Evolutionary conservation across 345 rosid genomes (phyloP).

Genomic region (Populus euphratica): DNA sequence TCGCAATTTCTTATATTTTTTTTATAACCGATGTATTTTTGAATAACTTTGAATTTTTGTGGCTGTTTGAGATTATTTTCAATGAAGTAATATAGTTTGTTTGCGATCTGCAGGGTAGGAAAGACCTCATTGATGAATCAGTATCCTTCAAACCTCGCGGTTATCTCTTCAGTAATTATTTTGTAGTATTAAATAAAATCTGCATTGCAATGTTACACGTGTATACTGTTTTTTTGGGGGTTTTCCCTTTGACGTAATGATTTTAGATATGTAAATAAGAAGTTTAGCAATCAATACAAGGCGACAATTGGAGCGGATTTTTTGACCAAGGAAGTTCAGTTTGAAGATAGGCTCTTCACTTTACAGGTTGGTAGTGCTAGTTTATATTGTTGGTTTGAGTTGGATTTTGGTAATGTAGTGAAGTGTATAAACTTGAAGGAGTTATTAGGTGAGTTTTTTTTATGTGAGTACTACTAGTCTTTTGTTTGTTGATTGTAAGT

Average conservation of each 20-base stretch:
- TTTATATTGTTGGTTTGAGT: not conserved
- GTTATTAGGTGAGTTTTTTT: not conserved
- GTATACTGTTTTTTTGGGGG: not conserved
- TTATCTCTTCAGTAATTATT: not conserved
- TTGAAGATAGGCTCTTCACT: constrained; percentile 33
- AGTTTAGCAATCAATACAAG: constrained; percentile 32
- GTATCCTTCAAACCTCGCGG: constrained; percentile 15
- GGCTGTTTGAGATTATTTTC: not conserved
- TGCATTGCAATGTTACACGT: not conserved
- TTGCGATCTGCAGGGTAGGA: constrained; percentile 23
- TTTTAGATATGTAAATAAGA: constrained; percentile 28
- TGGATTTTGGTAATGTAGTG: not conserved
- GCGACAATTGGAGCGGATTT: constrained; percentile 34
- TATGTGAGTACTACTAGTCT: too few relatives aligned
- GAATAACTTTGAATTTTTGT: not conserved
- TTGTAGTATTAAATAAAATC: not conserved
- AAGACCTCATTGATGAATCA: constrained; percentile 34
- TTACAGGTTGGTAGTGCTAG: constrained; percentile 23
- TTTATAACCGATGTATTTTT: not conserved
- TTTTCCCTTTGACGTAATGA: constrained; percentile 9
- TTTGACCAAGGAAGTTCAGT: constrained; percentile 30
- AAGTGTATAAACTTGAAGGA: not conserved
- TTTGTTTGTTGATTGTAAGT: not conserved
- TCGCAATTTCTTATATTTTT: not conserved
- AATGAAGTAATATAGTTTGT: not conserved